Base-by-base conservation (phyloP, 2,329 filamentous ascomycete species). In the Neonectria hederae region DNA sequence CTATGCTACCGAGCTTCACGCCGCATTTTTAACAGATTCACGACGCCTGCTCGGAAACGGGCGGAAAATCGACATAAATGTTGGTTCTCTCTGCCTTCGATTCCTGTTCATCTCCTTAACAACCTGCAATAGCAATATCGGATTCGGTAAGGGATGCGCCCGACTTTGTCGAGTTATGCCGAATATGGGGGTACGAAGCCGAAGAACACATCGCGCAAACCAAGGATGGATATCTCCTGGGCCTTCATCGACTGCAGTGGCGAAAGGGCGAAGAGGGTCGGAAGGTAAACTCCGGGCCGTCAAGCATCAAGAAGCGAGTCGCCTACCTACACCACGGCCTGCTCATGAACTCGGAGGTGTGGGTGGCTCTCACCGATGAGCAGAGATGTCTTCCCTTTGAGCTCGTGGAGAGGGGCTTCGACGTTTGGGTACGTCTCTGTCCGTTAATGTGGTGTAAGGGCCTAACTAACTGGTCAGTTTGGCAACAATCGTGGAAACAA, bases 401-500 rank as follows among this genome's bases (percentile, higher is more conserved):
- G 70, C 83, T 99, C 46, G 93, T 97, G 0, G 93, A 97, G 74
- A 87, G 88, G 74, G 96, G 96, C 3, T 99, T 97, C 73, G 96
- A 99, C 82, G 95, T 98, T 69, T 99, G 96, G 93, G 90, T 92
- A 80, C 73, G 87, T 81, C 43, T 24, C 13, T 9, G 35, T 19
- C 14, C n/a, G 19, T 38, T 22, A 32, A 21, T 24, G 28, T 40
- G 17, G 28, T 43, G 14, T 45, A 40, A 13, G 22, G 11, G 22
- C n/a, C 10, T 40, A 19, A 17, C 54, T 49, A 54, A 65, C 74
- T 80, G 57, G 81, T 49, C 9, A 92, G 92, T 85, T 99, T 66
- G 96, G 96, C 54, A 99, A 99, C 79, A 99, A 99, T 75, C 90
- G 96, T 38, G 96, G 96, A 54, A 99, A 99, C 85, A 99, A 99